phyloP scores from a whole-genome alignment of 352 stramenopile species.

The Aphanomyces invadans region DNA sequence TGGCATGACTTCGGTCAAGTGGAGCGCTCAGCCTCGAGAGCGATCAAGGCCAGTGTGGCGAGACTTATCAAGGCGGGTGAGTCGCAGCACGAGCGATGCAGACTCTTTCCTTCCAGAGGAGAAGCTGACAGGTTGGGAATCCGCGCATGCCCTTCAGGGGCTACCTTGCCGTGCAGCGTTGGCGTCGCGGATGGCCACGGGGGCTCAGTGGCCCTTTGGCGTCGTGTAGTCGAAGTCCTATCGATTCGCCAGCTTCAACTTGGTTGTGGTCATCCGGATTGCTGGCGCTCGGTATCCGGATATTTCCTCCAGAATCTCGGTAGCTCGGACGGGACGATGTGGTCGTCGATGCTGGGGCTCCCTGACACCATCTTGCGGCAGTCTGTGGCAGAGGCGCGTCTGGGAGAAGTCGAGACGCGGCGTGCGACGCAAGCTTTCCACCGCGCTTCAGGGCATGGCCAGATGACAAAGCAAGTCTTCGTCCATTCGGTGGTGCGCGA shows the following conservation, averaged over 20 bases:
- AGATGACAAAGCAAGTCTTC: conserved; percentile 22
- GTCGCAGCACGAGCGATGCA: no score
- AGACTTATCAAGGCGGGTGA: no score
- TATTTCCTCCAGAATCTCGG: neutral
- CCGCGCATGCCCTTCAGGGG: no score
- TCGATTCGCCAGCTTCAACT: neutral
- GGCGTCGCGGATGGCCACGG: no score
- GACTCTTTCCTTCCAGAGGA: no score
- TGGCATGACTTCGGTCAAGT: no score
- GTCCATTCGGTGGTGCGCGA: conserved; percentile 16
- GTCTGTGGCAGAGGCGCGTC: conserved; percentile 5
- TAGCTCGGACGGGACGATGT: conserved; percentile 9
- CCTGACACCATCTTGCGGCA: conserved; percentile 11
- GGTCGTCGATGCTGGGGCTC: conserved; percentile 10
- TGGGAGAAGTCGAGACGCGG: conserved; percentile 18
- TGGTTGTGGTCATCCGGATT: neutral
- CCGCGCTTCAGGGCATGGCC: conserved; percentile 15
- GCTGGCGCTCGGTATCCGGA: neutral
- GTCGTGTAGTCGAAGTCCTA: no score
- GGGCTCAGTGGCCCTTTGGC: no score
- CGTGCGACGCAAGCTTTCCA: conserved; percentile 18
- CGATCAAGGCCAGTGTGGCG: no score
- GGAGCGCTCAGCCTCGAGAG: no score
- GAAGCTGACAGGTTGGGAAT: no score
- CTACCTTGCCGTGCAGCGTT: no score